These are phyloP conservation scores for Sonneratia caseolaris DNA, from an alignment of 345 rosid species.

Conservation along the genomic window DNA sequence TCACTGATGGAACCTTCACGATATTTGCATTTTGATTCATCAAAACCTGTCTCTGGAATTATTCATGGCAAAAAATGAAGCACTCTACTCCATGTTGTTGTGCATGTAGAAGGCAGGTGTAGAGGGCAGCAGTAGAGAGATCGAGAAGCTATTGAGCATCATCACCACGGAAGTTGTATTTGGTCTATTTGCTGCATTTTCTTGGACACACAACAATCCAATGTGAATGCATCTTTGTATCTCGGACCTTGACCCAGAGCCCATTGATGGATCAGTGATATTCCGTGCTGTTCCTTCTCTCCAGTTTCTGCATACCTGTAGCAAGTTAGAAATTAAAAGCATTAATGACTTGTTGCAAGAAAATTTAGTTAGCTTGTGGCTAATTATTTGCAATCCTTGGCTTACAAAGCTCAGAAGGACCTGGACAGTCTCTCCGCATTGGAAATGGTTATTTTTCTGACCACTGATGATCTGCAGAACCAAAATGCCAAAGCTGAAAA, in stretches of 20 bases:
- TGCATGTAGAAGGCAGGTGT: background rate
- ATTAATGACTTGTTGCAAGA: background rate
- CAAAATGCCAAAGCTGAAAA: slow-evolving; percentile 64
- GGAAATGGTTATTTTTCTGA: slow-evolving; percentile 37
- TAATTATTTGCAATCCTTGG: background rate
- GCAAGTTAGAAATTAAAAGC: slow-evolving; percentile 15
- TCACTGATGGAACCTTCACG: background rate
- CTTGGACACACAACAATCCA: slow-evolving; percentile 80
- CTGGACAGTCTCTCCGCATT: slow-evolving; percentile 10
- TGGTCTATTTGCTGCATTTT: slow-evolving; percentile 54
- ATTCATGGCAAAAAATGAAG: background rate
- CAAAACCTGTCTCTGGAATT: background rate
- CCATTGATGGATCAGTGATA: slow-evolving; percentile 39
- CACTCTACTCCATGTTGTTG: background rate
- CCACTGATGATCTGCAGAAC: slow-evolving; percentile 54
- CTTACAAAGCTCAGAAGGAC: slow-evolving; percentile 4
- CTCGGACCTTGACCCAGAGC: slow-evolving; percentile 23
- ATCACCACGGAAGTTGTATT: slow-evolving; percentile 30
- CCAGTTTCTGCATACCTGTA: slow-evolving; percentile 73
- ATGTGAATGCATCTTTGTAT: slow-evolving; percentile 62
- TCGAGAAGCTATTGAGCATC: slow-evolving; percentile 3
- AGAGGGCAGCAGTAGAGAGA: background rate
- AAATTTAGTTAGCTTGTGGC: background rate
- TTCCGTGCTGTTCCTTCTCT: slow-evolving; percentile 47
- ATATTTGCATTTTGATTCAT: background rate